Base-by-base conservation (phyloP, 352 stramenopile species). In the Phytophthora cactorum region DNA sequence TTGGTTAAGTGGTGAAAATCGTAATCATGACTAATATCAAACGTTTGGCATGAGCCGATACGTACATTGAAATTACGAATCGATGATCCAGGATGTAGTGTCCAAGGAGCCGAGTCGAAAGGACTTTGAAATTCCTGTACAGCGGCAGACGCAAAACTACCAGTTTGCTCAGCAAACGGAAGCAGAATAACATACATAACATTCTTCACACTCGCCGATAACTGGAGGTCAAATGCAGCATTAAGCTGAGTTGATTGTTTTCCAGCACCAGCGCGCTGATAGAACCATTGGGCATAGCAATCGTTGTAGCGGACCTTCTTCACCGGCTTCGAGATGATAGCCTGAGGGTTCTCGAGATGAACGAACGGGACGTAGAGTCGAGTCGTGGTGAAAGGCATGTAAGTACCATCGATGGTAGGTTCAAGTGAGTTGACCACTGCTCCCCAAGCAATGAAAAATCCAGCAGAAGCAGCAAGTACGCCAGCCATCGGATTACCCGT, bases 31-130 rank as follows among this genome's bases (percentile, higher is more conserved):
- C n/a, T n/a, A n/a, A n/a, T n/a, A n/a, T n/a, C n/a, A n/a, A 8
- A n/a, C n/a, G n/a, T n/a, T n/a, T n/a, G n/a, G n/a, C n/a, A n/a
- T n/a, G n/a, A 36, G 17, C n/a, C n/a, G n/a, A n/a, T n/a, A n/a
- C n/a, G n/a, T n/a, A n/a, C n/a, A n/a, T n/a, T n/a, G n/a, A n/a
- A 52, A 22, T 52, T 36, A 6, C 25, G 22, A 52, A 36, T 52
- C 4, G 25, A 34, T 6, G 22, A 52, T 36, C 47, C 47, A 25
- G 47, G 47, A 3, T 39, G 47, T 3, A 53, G 10, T 6, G 27
- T 53, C 25, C 10, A 53, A 22, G 25, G 47, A 25, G 28, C 28
- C 27, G 9, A 39, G 15, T 53, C 47, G 28, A 53, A 53, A 7
- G 25, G 28, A 25, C 25, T 39, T 11, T 53, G 28, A 1, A 53